Base-by-base conservation (phyloP, 176 grass and related monocot genomes). In the Rhynchospora breviuscula region DNA sequence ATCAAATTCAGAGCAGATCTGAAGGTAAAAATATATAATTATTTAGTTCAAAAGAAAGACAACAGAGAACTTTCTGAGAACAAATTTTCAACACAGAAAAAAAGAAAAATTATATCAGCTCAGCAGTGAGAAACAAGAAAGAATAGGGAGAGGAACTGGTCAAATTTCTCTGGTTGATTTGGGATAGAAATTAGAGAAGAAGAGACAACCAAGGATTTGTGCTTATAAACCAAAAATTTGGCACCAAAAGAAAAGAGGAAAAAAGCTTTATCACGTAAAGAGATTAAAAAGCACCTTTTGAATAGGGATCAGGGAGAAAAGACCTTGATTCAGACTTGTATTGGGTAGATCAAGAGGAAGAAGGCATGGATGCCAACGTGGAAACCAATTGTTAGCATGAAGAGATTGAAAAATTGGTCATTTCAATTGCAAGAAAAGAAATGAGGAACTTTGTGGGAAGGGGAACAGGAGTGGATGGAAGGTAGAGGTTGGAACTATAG, bases 341-440 rank as follows among this genome's bases (percentile, higher is more conserved):
- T 70, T 72, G 33, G 33, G 59, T 59, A 79, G 48, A 86, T 59
- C 76, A 67, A 86, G 63, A 29, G 26, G 71, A 81, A 47, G 84
- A 26, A 78, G 49, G 59, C 26, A 67, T 15, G 1, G 64, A 56
- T n/a, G 18, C 10, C 29, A 17, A 33, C 51, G 48, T 23, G 47
- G 72, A 81, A 86, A 31, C 19, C 58, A 82, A 64, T 49, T 48
- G 17, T 65, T 82, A 29, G 80, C 9, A 48, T 1, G 17, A 79
- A 79, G 69, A 7, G 25, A 79, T 65, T 52, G 60, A 79, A 66
- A 78, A 79, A 52, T 64, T 33, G 56, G 47, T 71, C 35, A 78
- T 33, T 79, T 85, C 60, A 61, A 53, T 51, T 17, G 35, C 51
- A 23, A 85, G 60, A 77, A 78, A 23, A 79, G 60, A 77, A 78